Evolutionary conservation across 2,329 filamentous ascomycete genomes (phyloP).

Genomic region (Xylaria sp.): DNA sequence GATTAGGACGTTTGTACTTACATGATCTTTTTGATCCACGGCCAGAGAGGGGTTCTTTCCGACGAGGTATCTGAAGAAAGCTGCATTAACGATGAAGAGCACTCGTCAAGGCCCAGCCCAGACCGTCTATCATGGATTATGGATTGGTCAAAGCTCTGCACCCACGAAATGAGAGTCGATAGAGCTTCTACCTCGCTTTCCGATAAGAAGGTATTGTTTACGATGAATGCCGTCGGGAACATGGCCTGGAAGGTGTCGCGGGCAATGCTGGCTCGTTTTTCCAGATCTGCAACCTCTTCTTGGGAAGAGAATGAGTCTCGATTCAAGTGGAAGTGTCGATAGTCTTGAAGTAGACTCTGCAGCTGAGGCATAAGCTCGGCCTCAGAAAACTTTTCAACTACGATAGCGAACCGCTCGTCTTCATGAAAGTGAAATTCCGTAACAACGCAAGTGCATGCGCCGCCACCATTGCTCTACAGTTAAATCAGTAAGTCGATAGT

Average conservation of each 20-base stretch:
- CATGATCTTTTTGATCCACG: constrained; percentile 58
- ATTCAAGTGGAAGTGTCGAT: constrained; percentile 52
- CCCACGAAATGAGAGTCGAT: constrained; percentile 43
- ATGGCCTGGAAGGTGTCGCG: constrained; percentile 53
- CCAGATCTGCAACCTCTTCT: constrained; percentile 43
- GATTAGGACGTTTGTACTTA: constrained; percentile 37
- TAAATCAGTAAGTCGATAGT: not conserved
- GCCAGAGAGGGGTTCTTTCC: constrained; percentile 52
- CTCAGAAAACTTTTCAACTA: constrained; percentile 50
- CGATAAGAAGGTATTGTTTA: constrained; percentile 38
- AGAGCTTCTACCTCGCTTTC: constrained; percentile 37
- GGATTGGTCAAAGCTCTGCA: constrained; percentile 28
- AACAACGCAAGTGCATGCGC: constrained; percentile 60
- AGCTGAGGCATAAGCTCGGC: constrained; percentile 52
- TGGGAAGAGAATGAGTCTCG: constrained; percentile 31
- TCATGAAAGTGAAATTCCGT: constrained; percentile 59
- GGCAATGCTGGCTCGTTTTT: constrained; percentile 51
- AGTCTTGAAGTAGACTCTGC: constrained; percentile 51
- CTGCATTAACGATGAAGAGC: constrained; percentile 50
- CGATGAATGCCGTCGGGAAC: constrained; percentile 46
- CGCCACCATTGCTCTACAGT: constrained; percentile 56
- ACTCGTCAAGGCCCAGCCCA: constrained; percentile 42
- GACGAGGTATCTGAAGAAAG: constrained; percentile 53
- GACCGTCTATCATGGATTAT: constrained; percentile 20
- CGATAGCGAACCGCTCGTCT: constrained; percentile 48